These are phyloP conservation scores for Colletotrichum godetiae DNA, from an alignment of 2,329 filamentous ascomycete genomes.

Conservation along the genomic window DNA sequence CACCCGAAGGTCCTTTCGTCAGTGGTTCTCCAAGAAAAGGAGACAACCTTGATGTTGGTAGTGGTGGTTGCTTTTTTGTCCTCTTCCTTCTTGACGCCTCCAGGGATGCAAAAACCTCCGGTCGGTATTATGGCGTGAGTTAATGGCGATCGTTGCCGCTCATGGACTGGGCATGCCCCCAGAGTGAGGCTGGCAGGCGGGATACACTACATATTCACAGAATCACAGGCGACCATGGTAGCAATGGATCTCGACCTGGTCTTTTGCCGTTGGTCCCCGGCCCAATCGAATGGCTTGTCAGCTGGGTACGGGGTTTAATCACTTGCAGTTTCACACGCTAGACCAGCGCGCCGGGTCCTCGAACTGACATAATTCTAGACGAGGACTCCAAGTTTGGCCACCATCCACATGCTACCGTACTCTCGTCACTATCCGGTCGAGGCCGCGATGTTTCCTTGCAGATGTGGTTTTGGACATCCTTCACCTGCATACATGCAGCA, in stretches of 20 bases:
- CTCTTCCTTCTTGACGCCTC: background rate
- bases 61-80: background rate
- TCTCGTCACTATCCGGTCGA: background rate
- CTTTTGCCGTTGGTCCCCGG: constrained; percentile 1
- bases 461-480: background rate
- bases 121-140: background rate
- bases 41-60: background rate
- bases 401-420: background rate
- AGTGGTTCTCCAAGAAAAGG: background rate
- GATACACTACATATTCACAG: constrained; percentile 1
- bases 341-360: background rate
- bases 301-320: constrained; percentile 21
- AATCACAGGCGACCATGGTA: background rate
- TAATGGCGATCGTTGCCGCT: constrained; percentile 18
- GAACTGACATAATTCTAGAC: background rate
- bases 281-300: background rate
- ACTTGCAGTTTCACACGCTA: constrained; percentile 13
- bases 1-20: background rate
- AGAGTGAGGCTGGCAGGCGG: constrained; percentile 27
- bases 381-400: constrained; percentile 1
- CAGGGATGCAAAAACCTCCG: background rate
- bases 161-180: background rate
- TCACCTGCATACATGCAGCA: background rate
- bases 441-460: background rate
- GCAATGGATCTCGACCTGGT: constrained; percentile 12